phyloP scores from a whole-genome alignment of 1,139 yeast genomes.

The Nakaseomyces bracarensis region DNA sequence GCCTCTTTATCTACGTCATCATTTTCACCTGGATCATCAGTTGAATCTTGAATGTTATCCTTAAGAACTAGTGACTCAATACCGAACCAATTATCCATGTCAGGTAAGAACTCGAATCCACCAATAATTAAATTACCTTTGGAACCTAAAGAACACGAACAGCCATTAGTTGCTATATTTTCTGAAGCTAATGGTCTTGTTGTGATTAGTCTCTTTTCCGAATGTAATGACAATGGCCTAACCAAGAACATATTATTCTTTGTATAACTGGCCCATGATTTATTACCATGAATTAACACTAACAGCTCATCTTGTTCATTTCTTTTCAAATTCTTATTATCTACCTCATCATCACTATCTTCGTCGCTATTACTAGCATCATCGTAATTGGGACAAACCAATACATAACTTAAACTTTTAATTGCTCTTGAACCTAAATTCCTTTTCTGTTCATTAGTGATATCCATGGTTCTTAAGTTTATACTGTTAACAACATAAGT shows the following conservation, averaged over 20 bases:
- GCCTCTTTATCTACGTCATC: slow-evolving; percentile 14
- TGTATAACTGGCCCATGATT: slow-evolving; percentile 27
- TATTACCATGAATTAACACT: slow-evolving; percentile 20
- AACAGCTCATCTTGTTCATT: slow-evolving; percentile 11
- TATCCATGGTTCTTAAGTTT: slow-evolving; percentile 33
- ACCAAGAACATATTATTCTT: slow-evolving; percentile 14
- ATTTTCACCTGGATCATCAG: background rate
- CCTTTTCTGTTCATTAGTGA: slow-evolving; percentile 29
- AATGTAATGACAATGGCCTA: slow-evolving; percentile 20
- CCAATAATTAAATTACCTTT: slow-evolving; percentile 28
- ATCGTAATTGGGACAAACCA: slow-evolving; percentile 7
- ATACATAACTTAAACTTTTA: slow-evolving; percentile 1
- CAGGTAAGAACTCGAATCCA: slow-evolving; percentile 18
- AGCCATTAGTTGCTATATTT: slow-evolving; percentile 22
- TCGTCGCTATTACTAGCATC: slow-evolving; percentile 8
- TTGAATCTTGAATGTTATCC: slow-evolving; percentile 1
- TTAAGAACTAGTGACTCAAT: slow-evolving; percentile 3
- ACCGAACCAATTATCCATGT: slow-evolving; percentile 22
- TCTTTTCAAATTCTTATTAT: slow-evolving; percentile 5
- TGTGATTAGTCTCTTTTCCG: slow-evolving; percentile 12
- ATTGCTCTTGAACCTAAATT: slow-evolving; percentile 2
- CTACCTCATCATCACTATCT: slow-evolving; percentile 10
- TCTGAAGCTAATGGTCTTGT: slow-evolving; percentile 19
- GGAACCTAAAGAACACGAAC: slow-evolving; percentile 25
- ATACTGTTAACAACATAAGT: slow-evolving; percentile 59